Evolutionary conservation across 441 rosid species (phyloP), one percentile per base, ranked within the genome.

Genomic region (Euphorbia schlechtendalii): DNA sequence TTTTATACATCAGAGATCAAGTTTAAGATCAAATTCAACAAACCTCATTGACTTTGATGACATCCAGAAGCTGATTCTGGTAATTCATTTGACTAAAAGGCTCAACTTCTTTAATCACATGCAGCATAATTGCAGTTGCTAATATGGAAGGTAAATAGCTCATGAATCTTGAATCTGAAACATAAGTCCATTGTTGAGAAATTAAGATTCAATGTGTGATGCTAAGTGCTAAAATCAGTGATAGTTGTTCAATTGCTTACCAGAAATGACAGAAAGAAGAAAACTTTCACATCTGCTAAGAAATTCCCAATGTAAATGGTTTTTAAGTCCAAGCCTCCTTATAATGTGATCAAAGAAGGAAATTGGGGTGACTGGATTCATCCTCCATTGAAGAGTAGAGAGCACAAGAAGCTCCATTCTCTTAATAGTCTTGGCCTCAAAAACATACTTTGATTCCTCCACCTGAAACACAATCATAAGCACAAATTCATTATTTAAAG

Each of bases 331-430:
- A 55, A 88, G 81, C 76, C 83, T 84, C 81, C 90, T 80, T 18
- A 80, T 67, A 59, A 86, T 74, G 73, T 80, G 78, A 74, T 88
- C 90, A 58, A 88, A 72, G 65, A 84, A 88, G 3, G 86, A 80
- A 72, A 83, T 68, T 48, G 90, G 83, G 46, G 90, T 88, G n/a
- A 84, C 90, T 22, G 90, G 92, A 73, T 88, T 83, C 96, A 88
- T 86, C 84, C 78, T 81, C 92, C 92, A 86, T 38, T 77, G 68
- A 40, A 86, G 88, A 14, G 84, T 71, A 25, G 96, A 86, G 49
- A 88, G 86, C 56, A 86, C 86, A 55, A 84, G 66, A 68, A 88
- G 75, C 83, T 88, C 96, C 92, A 84, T 88, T 59, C 75, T 83
- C 77, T 83, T 86, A 45, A 88, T 78, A 52, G 84, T 76, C 73